phyloP scores from a whole-genome alignment of 176 grass and related monocot species.

The Carex myosuroides region DNA sequence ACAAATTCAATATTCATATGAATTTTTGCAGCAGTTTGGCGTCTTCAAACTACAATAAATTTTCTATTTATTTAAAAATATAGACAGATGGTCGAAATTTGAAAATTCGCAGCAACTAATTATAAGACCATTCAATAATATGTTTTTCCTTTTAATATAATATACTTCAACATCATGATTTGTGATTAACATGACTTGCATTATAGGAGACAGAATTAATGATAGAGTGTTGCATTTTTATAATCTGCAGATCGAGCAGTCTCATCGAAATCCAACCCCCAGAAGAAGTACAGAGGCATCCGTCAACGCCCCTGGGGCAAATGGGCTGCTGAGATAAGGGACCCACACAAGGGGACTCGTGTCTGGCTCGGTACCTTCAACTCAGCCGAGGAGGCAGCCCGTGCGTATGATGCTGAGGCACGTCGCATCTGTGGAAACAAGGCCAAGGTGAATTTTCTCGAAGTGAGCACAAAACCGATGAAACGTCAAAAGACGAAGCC shows the following conservation, averaged over 20 bases:
- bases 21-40: not conserved
- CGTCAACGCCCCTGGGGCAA: conserved; percentile 54
- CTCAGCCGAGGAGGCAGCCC: conserved; percentile 55
- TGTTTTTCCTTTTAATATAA: not conserved
- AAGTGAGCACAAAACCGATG: not conserved
- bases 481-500: not conserved
- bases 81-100: too few species aligned
- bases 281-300: conserved; percentile 53
- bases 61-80: too few species aligned
- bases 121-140: not conserved
- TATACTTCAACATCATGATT: not conserved
- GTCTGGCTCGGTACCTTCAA: conserved; percentile 91
- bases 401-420: conserved; percentile 55
- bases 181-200: not conserved
- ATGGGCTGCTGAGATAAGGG: conserved; percentile 41
- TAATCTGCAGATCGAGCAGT: not conserved
- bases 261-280: not conserved
- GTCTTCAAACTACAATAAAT: not conserved
- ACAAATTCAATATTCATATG: not conserved
- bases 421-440: conserved; percentile 61
- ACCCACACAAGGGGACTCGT: conserved; percentile 52
- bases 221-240: not conserved
- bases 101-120: not conserved
- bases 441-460: conserved; percentile 79
- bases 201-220: not conserved